Evolutionary conservation across 1,139 yeast genomes (phyloP).

Genomic region (Sugiyamaella neomexicana): DNA sequence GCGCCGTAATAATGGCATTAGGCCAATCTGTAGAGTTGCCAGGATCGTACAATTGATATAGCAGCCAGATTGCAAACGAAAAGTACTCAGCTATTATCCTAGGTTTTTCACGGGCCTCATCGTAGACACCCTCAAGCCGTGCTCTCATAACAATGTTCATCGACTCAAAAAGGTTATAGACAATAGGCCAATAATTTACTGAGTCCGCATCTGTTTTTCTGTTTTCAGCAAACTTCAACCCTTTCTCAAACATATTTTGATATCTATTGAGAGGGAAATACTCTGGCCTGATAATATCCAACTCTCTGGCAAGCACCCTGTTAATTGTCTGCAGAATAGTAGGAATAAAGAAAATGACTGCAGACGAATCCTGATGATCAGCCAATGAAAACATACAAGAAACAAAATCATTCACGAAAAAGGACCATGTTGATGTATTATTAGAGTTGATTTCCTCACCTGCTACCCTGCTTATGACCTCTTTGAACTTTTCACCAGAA

Average conservation of each 20-base stretch:
- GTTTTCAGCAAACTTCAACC: constrained; percentile 1
- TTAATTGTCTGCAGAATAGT: constrained; percentile 1
- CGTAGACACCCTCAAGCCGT: not conserved
- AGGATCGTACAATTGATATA: constrained; percentile 3
- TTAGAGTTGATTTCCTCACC: constrained; percentile 1
- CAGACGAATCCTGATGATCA: not conserved
- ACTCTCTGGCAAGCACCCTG: constrained; percentile 2
- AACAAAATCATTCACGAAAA: constrained; percentile 6
- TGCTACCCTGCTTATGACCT: constrained; percentile 13
- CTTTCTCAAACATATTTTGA: constrained; percentile 6
- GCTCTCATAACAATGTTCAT: constrained; percentile 2
- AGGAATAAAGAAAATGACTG: constrained; percentile 11
- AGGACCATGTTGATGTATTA: constrained; percentile 5
- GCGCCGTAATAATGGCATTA: not conserved
- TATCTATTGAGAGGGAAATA: not conserved
- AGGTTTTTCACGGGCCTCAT: not conserved
- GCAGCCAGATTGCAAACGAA: constrained; percentile 3
- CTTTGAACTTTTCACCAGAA: constrained; percentile 11
- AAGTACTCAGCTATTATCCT: not conserved
- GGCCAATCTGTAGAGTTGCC: not conserved
- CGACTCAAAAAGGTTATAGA: constrained; percentile 3
- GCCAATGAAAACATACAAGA: not conserved
- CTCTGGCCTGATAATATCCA: constrained; percentile 6
- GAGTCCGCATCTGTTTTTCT: not conserved
- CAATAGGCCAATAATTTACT: constrained; percentile 8